These are phyloP conservation scores for Cryphonectria carpinicola DNA, from an alignment of 2,329 filamentous ascomycete species.

Conservation along the genomic window DNA sequence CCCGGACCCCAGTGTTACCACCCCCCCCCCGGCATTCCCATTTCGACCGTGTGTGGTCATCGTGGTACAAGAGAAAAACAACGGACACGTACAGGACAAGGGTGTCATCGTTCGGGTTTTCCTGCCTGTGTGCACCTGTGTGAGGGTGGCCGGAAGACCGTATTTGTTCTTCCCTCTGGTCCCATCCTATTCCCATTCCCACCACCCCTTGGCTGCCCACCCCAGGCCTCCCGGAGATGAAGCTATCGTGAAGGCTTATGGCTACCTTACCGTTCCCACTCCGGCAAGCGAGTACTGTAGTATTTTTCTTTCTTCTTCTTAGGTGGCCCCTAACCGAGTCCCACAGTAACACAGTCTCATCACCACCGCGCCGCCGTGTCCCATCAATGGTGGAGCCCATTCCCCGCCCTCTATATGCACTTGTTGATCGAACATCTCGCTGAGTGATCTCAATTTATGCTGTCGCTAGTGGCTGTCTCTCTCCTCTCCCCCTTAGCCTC, in stretches of 20 bases:
- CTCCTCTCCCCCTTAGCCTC: too few relatives aligned
- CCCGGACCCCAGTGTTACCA: neutral
- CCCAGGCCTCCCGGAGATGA: conserved; percentile 8
- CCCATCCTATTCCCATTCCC: neutral
- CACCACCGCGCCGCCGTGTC: conserved; percentile 2
- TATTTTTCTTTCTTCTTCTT: neutral
- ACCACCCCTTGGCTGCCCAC: neutral
- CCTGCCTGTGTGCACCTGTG: neutral
- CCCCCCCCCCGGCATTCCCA: conserved; percentile 6
- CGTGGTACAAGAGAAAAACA: neutral
- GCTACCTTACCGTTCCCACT: conserved; percentile 16
- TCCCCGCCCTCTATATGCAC: neutral
- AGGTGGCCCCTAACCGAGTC: neutral
- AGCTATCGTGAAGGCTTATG: conserved; percentile 21
- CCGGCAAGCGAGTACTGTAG: neutral
- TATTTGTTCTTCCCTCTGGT: neutral
- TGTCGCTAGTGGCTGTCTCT: neutral
- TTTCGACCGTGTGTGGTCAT: conserved; percentile 7
- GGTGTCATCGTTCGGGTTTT: neutral
- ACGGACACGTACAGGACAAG: neutral
- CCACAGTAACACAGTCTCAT: neutral
- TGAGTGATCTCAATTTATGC: conserved; percentile 8
- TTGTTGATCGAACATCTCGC: conserved; percentile 4
- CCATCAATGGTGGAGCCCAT: conserved; percentile 12
- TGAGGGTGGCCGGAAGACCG: neutral